Percentiles rank a stretch among this genome's conserved stretches.
These are phyloP conservation scores for Graphium sp. DNA, from an alignment of 2,329 filamentous ascomycete species.

Conservation along the genomic window DNA sequence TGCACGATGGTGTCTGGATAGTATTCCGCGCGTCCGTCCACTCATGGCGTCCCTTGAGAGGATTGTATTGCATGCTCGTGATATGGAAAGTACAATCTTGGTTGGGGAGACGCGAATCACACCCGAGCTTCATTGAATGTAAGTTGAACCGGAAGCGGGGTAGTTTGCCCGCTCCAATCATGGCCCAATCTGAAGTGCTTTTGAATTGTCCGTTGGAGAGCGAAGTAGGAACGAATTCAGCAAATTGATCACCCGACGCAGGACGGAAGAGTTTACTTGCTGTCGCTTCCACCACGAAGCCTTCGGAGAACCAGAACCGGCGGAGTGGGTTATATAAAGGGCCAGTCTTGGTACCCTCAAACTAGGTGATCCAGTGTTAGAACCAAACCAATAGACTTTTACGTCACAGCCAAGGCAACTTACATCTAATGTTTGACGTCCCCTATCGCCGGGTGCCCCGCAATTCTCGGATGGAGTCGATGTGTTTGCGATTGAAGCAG, in stretches of 20 bases:
- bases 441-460: too few species aligned
- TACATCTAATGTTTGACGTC: too few species aligned
- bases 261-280: conserved; percentile 13
- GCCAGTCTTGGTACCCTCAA: conserved; percentile 1
- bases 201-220: conserved; percentile 7
- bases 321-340: conserved; percentile 8
- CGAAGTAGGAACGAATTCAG: conserved; percentile 14
- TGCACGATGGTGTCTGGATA: neutral
- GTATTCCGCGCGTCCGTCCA: neutral
- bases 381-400: neutral
- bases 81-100: conserved; percentile 18
- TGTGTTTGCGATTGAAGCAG: neutral
- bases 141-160: conserved; percentile 18
- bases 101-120: conserved; percentile 13
- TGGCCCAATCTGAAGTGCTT: conserved; percentile 7
- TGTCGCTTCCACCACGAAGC: conserved; percentile 13
- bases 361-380: neutral
- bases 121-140: conserved; percentile 18
- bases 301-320: conserved; percentile 16
- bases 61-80: conserved; percentile 12
- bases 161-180: conserved; percentile 10
- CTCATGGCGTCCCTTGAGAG: neutral
- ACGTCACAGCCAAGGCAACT: neutral
- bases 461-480: too few species aligned
- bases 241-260: conserved; percentile 11